Percentiles rank a stretch among this genome's conserved stretches.
These are phyloP conservation scores for Crucihimalaya himalaica DNA, from an alignment of 345 rosid species.

Conservation along the genomic window DNA sequence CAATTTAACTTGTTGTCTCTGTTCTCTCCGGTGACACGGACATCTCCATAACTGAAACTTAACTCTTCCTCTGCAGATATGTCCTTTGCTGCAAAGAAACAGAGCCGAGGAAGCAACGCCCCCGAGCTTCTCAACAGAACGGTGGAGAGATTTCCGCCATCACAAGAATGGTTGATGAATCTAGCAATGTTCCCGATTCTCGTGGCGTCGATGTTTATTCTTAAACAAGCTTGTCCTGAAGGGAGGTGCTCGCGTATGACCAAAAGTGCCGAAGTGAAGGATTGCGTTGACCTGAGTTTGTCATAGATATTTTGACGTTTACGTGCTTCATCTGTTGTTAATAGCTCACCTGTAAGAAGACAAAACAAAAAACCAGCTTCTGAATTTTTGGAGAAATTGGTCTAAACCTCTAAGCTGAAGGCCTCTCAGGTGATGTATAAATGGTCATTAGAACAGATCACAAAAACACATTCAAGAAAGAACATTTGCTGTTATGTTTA, in stretches of 20 bases:
- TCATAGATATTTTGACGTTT: constrained; percentile 68
- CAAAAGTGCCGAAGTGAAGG: constrained; percentile 65
- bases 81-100: constrained; percentile 80
- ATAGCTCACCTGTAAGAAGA: constrained; percentile 60
- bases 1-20: constrained; percentile 57
- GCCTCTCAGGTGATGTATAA: constrained; percentile 1
- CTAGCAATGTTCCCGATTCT: constrained; percentile 71
- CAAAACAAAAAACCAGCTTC: not conserved
- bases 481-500: not conserved
- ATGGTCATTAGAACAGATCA: not conserved
- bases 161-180: constrained; percentile 92
- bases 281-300: constrained; percentile 46
- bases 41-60: constrained; percentile 79
- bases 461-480: not conserved
- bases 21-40: constrained; percentile 32
- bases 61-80: constrained; percentile 67
- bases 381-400: not conserved
- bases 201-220: constrained; percentile 88
- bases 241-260: constrained; percentile 96
- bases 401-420: not conserved
- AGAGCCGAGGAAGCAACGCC: constrained; percentile 63
- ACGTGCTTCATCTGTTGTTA: constrained; percentile 75
- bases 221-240: constrained; percentile 77
- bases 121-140: constrained; percentile 67
- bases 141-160: constrained; percentile 73